Percentiles rank a stretch among this genome's conserved stretches.
Conservation (phyloP, 2,329 filamentous ascomycete genomes). For the Hypoxylon sp. region DNA sequence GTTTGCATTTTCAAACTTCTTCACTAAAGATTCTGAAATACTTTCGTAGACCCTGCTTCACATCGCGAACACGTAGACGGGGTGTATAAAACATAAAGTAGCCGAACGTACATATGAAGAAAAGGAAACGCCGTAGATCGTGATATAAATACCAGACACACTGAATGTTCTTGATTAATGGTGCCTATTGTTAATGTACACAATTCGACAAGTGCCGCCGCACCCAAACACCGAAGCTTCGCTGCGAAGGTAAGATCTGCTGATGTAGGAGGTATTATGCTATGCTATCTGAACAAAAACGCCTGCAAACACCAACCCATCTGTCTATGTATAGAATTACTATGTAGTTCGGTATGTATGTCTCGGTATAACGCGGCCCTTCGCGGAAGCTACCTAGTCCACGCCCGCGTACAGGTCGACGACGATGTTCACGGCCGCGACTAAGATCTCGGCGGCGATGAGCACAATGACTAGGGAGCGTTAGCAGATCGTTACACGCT, state of each 20-base stretch:
- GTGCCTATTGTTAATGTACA: background rate
- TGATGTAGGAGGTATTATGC: constrained; percentile 17
- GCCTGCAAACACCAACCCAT: constrained; percentile 14
- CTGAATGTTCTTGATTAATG: background rate
- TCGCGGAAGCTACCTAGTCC: constrained; percentile 43
- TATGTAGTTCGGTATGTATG: too few relatives aligned
- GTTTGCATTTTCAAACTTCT: background rate
- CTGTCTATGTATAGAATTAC: constrained; percentile 5
- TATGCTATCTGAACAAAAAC: constrained; percentile 16
- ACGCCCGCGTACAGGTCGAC: constrained; percentile 84
- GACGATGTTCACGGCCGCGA: constrained; percentile 93
- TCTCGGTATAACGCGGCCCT: background rate
- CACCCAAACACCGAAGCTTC: constrained; percentile 5
- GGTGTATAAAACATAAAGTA: background rate
- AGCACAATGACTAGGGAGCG: constrained; percentile 83
- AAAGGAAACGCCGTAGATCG: background rate
- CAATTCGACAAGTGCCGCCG: background rate
- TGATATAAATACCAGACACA: background rate
- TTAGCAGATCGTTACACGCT: constrained; percentile 30
- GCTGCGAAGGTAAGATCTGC: background rate
- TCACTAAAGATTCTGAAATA: background rate
- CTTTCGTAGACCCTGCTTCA: background rate
- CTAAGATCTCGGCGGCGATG: constrained; percentile 94
- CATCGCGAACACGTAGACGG: background rate
- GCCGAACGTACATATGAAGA: too few relatives aligned